Base-by-base conservation (phyloP, 108 stramenopile species). In the Conticribra weissflogii region DNA sequence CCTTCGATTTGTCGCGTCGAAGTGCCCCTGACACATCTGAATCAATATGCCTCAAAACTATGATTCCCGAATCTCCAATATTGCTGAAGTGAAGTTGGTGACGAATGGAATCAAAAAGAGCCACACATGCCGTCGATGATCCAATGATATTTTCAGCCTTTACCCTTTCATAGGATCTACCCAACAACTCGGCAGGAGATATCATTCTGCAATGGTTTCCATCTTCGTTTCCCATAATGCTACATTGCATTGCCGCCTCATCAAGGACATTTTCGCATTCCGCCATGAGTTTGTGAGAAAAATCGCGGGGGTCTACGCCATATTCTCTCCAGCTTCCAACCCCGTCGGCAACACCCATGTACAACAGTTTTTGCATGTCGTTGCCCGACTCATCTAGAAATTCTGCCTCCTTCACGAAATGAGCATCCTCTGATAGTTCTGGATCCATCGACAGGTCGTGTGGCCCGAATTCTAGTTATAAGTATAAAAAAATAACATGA, bases 311-410 rank as follows among this genome's bases (percentile, higher is more conserved):
- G 80, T 98, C 96, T 19, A 98, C 96, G 16, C 90, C 88, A 56
- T 94, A 96, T 71, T 94, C 89, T 65, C 96, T 81, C 97, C 97
- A 98, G 63, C 88, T 88, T 3, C 97, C 97, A n/a, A 98, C 97
- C 12, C 97, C 97, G 70, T 98, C 97, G 7, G 96, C 97, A 32
- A 98, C 92, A 25, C 96, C 96, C 65, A 92, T 83, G 68, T 96
- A 97, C 45, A 86, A 83, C 19, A 91, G 72, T 31, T 88, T 84
- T 54, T 83, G 81, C 56, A 86, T 53, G 3, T 71, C 63, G 46
- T 68, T 72, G n/a, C 81, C 86, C 9, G 85, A 84, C 64, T 85
- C 88, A 30, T 87, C 89, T 9, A 84, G 84, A 14, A 89, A 56
- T 51, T 78, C 71, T 3, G 88, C 88, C 15, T 66, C 61, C 25